Percentiles rank a stretch among this genome's conserved stretches.
Conservation (phyloP, 2,329 filamentous ascomycete species). For the Beauveria asiatica region DNA sequence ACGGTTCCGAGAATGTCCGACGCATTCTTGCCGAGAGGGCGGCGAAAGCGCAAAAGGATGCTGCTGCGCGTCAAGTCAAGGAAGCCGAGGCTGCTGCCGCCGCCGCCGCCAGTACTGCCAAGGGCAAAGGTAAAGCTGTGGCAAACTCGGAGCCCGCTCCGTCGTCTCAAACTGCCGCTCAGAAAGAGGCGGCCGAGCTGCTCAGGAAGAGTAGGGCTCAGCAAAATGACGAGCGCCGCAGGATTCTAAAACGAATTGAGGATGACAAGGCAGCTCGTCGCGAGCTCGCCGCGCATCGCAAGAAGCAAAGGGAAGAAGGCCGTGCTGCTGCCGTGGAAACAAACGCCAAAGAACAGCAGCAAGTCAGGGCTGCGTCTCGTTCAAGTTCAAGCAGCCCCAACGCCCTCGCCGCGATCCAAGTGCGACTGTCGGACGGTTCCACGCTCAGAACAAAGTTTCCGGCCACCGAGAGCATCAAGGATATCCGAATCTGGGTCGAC, state of each 20-base stretch:
- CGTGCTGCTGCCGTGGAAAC: conserved; percentile 22
- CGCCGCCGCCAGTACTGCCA: conserved; percentile 21
- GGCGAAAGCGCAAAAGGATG: conserved; percentile 33
- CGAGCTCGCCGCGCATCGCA: conserved; percentile 42
- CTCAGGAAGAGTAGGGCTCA: conserved; percentile 58
- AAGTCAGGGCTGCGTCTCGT: conserved; percentile 21
- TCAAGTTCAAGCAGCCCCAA: conserved; percentile 19
- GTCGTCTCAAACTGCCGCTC: conserved; percentile 23
- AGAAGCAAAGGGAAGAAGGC: conserved; percentile 28
- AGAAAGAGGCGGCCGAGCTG: conserved; percentile 39
- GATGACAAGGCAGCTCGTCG: conserved; percentile 65
- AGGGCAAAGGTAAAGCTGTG: conserved; percentile 42
- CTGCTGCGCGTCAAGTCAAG: conserved; percentile 38
- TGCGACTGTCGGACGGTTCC: conserved; percentile 76
- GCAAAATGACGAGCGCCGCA: conserved; percentile 57
- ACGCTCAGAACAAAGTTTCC: conserved; percentile 67
- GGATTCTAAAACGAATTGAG: conserved; percentile 67
- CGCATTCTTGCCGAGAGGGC: conserved; percentile 43
- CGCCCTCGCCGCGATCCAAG: conserved; percentile 52
- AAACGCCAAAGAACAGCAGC: conserved; percentile 21
- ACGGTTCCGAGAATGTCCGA: conserved; percentile 26
- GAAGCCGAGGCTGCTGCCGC: conserved; percentile 33
- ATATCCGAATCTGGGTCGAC: conserved; percentile 74
- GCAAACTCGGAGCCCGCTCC: conserved; percentile 24
- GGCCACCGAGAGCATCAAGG: conserved; percentile 51